Evolutionary conservation across 2,329 filamentous ascomycete species (phyloP), one percentile per base, ranked within the genome.

Genomic region (Lachnellula cervina): DNA sequence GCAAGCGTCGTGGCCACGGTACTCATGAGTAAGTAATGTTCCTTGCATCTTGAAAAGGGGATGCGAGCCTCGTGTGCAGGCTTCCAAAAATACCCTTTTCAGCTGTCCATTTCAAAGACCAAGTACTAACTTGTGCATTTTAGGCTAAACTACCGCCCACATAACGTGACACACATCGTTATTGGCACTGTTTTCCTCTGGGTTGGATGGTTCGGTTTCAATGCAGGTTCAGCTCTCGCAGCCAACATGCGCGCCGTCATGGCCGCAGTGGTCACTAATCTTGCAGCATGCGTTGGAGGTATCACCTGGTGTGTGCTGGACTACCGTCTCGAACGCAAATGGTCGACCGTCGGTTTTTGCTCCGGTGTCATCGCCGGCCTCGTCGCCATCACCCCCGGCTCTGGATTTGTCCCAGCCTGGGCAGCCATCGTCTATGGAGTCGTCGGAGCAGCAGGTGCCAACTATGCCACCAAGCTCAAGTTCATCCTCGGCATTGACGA

Each of bases 161-260:
- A 96, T 76, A 96, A 96, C 66, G 90, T 95, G 47, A 94, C 90
- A 4, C 89, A 95, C 71, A 91, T 96, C 64, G 90, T 96, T 51
- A 88, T 95, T 55, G 91, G 91, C 34, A 96, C 91, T 3, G 90
- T 96, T 47, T 96, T 96, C 74, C 84, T 96, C n/a, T 96, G 91
- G 90, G 88, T 96, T 16, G 91, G 91, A 53, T 96, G 90, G 91
- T 95, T 96, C 68, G 91, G 91, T 49, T 96, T 96, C 83, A 96
- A 96, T 66, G 90, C 89, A 49, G 90, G 90, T 61, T 91, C 87
- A 16, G 90, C 90, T 14, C 77, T 94, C 54, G 79, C 85, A 48
- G 90, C 90, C 51, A 95, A 94, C 71, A 73, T 96, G 68, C 86
- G 91, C 48, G 89, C 89, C 45, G 81, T 96, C 65, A 90, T 96